phyloP scores from a whole-genome alignment of 75 land plant genomes.

The Pinus albicaulis region DNA sequence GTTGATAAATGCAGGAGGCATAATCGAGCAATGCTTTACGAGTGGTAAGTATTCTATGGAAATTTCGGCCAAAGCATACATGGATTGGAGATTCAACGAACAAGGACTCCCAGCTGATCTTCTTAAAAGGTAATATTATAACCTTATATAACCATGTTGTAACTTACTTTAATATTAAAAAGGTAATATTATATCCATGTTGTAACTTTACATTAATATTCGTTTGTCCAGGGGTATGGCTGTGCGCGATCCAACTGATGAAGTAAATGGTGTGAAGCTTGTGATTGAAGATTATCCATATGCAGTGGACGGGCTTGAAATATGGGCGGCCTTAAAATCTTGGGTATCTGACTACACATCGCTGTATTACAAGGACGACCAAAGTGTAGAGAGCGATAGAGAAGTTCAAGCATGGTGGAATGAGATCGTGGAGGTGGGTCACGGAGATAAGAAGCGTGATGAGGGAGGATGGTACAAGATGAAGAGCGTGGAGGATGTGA shows the following conservation, averaged over 20 bases:
- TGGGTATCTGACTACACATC: constrained; percentile 46
- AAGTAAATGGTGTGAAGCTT: constrained; percentile 43
- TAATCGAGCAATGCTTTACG: constrained; percentile 52
- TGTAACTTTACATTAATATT: too few species aligned
- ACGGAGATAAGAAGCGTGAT: constrained; percentile 39
- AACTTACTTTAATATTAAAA: too few species aligned
- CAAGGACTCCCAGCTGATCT: constrained; percentile 71
- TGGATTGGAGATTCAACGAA: constrained; percentile 59
- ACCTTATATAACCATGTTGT: too few species aligned
- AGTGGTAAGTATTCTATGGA: constrained; percentile 43
- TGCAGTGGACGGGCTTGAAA: constrained; percentile 54
- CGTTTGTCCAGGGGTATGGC: constrained; percentile 55
- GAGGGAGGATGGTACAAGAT: constrained; percentile 48
- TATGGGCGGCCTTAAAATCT: constrained; percentile 41
- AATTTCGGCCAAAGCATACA: constrained; percentile 54
- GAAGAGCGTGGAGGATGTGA: constrained; percentile 24
- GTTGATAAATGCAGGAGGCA: constrained; percentile 56
- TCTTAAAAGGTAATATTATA: constrained; percentile 28
- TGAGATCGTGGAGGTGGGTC: constrained; percentile 42
- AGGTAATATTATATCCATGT: too few species aligned
- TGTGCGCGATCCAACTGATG: constrained; percentile 23
- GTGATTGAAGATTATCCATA: constrained; percentile 58
- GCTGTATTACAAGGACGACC: constrained; percentile 38
- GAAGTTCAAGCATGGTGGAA: constrained; percentile 63
- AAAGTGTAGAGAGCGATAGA: constrained; percentile 19